Evolutionary conservation across 805 yeast genomes (phyloP), one percentile per base, ranked within the genome.

Genomic region (Candida multigemmis): DNA sequence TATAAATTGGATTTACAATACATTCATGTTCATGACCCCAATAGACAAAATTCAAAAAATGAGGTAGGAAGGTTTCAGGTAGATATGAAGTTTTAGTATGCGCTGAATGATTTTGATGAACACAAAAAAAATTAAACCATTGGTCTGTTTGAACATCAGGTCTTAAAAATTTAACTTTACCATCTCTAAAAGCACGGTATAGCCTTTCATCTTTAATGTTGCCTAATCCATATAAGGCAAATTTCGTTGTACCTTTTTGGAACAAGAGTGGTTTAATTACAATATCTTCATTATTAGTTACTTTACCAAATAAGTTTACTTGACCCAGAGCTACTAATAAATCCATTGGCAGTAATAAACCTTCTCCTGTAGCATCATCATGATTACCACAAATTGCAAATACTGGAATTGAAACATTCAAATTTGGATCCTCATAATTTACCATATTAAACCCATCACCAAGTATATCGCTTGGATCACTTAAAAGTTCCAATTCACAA

Each of bases 11-110:
- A 32, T 71, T 72, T 1, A 89, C 83, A 4, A 77, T 65, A 44
- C 96, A 85, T 47, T 91, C 96, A 52, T 91, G 98, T 48, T 91
- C 98, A 51, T 91, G 98, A 11, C 98, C 98, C 98, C 98, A 91
- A 2, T 87, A 56, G 0, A 91, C 77, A 31, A 89, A 60, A 45
- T 91, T 86, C 24, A 91, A 43, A 46, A 87, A 86, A 6, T 66
- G 59, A 0, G 97, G 98, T 14, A 91, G 55, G 40, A 82, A 80
- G 28, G 65, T 67, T 37, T 87, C 97, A 5, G 96, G 97, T 4
- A 91, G 59, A 37, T 80, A 80, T 4, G 84, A 76, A 0, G 93
- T 82, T 23, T 74, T 74, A 1, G 93, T 72, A 42, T 87, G 87
- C 4, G 79, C 74, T 3, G 76, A 68, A 46, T 83, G 96, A 52